Percentiles rank a stretch among this genome's conserved stretches.
These are phyloP conservation scores for Fusarium domesticum DNA, from an alignment of 2,329 filamentous ascomycete genomes.

Conservation along the genomic window DNA sequence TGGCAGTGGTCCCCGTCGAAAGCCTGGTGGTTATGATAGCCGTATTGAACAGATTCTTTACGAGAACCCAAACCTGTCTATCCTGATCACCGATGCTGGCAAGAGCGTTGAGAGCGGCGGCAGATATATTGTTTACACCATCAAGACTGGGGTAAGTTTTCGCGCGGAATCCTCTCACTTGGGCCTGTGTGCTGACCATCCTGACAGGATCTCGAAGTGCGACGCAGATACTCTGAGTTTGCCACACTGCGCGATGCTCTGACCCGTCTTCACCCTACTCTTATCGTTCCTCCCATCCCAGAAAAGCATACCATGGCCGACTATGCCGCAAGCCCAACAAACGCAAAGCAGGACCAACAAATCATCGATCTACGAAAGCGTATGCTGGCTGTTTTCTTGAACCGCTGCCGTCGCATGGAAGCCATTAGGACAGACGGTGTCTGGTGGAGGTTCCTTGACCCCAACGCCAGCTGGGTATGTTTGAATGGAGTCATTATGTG, in stretches of 20 bases:
- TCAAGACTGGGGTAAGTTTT: slow-evolving; percentile 76
- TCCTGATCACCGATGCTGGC: slow-evolving; percentile 89
- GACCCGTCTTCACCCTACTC: slow-evolving; percentile 86
- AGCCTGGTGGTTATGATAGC: slow-evolving; percentile 88
- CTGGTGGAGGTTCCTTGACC: slow-evolving; percentile 96
- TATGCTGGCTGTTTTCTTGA: slow-evolving; percentile 94
- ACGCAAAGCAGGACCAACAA: slow-evolving; percentile 93
- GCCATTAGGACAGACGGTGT: slow-evolving; percentile 89
- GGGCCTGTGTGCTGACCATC: too few relatives aligned
- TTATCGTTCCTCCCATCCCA: slow-evolving; percentile 94
- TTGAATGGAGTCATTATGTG: background rate
- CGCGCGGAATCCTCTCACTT: too few relatives aligned
- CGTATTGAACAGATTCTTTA: slow-evolving; percentile 97
- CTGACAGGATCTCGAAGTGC: slow-evolving; percentile 83
- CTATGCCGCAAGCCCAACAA: slow-evolving; percentile 96
- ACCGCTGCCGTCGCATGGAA: slow-evolving; percentile 89
- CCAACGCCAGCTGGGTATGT: slow-evolving; percentile 94
- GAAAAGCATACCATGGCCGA: slow-evolving; percentile 99
- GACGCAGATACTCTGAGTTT: slow-evolving; percentile 94
- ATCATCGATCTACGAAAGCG: slow-evolving; percentile 96
- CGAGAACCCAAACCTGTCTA: slow-evolving; percentile 85
- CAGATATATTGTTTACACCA: slow-evolving; percentile 95
- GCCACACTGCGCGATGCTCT: slow-evolving; percentile 85
- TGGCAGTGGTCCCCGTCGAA: slow-evolving; percentile 55
- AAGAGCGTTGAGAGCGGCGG: slow-evolving; percentile 92